These are phyloP conservation scores for Mucor indicus DNA, from an alignment of 371 early-diverging fungal genomes.

Conservation along the genomic window DNA sequence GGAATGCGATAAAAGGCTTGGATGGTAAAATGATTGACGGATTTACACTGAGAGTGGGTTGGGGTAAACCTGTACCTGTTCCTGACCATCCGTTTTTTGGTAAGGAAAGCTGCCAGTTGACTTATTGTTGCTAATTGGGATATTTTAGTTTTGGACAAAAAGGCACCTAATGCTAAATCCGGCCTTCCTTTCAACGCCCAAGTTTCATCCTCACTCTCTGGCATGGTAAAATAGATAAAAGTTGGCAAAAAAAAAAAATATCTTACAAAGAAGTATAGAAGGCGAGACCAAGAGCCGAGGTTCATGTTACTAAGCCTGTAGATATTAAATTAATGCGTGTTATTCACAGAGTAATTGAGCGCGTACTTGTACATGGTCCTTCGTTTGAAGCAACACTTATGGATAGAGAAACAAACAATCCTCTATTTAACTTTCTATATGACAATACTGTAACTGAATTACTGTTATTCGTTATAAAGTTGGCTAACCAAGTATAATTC, in stretches of 20 bases:
- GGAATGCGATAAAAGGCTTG: slow-evolving; percentile 66
- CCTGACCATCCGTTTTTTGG: slow-evolving; percentile 78
- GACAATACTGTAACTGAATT: slow-evolving; percentile 56
- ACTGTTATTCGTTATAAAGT: slow-evolving; percentile 1
- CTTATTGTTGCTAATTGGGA: background rate
- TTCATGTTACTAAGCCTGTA: slow-evolving; percentile 65
- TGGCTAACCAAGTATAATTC: background rate
- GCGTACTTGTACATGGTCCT: slow-evolving; percentile 74
- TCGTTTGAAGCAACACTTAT: slow-evolving; percentile 76
- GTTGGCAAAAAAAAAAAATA: too few species aligned
- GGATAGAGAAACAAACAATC: slow-evolving; percentile 62
- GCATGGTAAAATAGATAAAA: slow-evolving; percentile 14
- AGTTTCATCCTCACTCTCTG: slow-evolving; percentile 20
- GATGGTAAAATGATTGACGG: slow-evolving; percentile 74
- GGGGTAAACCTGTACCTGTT: slow-evolving; percentile 87
- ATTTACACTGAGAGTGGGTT: slow-evolving; percentile 69
- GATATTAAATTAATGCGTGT: slow-evolving; percentile 55
- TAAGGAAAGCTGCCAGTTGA: background rate
- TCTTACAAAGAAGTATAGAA: too few species aligned
- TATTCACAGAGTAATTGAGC: slow-evolving; percentile 87
- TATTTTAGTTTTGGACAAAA: slow-evolving; percentile 33
- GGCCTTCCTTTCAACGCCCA: slow-evolving; percentile 77
- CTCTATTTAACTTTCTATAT: slow-evolving; percentile 71
- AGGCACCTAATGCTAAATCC: slow-evolving; percentile 26
- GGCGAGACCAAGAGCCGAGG: slow-evolving; percentile 50